phyloP scores from a whole-genome alignment of 106 monocot genomes.

The Platanthera guangdongensis region DNA sequence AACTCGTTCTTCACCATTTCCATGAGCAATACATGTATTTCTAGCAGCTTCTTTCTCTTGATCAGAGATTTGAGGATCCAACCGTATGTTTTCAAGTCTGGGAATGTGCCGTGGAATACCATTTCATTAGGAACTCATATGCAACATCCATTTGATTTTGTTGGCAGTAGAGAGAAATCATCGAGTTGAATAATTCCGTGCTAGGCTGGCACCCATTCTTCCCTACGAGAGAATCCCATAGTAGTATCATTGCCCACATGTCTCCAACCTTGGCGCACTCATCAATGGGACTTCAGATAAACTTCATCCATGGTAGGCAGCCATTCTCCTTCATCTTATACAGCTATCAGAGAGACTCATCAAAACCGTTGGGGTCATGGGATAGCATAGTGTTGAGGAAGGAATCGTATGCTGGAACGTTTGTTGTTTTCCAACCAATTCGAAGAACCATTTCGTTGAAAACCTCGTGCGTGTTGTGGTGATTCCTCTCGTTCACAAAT shows the following conservation, averaged over 20 bases:
- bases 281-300: conserved; percentile 36
- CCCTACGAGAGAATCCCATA: conserved; percentile 47
- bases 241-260: conserved; percentile 9
- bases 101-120: conserved; percentile 50
- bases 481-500: conserved; percentile 51
- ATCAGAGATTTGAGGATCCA: conserved; percentile 40
- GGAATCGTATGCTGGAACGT: conserved; percentile 63
- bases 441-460: conserved; percentile 51
- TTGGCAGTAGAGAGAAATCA: conserved; percentile 42
- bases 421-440: conserved; percentile 44
- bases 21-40: conserved; percentile 30
- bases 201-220: conserved; percentile 29
- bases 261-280: conserved; percentile 16
- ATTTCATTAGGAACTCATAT: conserved; percentile 42
- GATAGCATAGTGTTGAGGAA: conserved; percentile 40
- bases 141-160: conserved; percentile 18
- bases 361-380: not conserved
- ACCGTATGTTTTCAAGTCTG: conserved; percentile 45
- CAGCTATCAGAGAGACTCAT: conserved; percentile 33
- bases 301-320: conserved; percentile 61
- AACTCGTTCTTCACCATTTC: conserved; percentile 85
- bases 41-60: conserved; percentile 25
- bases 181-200: conserved; percentile 36
- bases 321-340: conserved; percentile 17
- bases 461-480: conserved; percentile 18